Conservation (phyloP, 1,284 basidiomycete genomes). For the Trichosporon sp. region DNA sequence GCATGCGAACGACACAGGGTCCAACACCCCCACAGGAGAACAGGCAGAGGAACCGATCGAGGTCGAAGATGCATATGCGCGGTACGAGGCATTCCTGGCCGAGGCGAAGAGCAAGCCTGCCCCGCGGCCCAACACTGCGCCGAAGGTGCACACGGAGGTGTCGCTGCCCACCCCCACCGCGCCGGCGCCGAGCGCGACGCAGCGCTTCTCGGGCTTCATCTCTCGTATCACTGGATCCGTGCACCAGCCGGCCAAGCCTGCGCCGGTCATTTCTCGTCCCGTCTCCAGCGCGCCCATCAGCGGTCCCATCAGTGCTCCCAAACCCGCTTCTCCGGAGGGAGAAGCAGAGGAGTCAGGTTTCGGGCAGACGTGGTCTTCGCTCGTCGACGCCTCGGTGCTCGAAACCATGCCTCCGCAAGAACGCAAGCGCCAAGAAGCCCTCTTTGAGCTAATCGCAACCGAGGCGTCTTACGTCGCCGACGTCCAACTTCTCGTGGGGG, state of each 20-base stretch:
- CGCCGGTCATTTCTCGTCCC: slow-evolving; percentile 18
- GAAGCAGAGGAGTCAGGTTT: slow-evolving; percentile 35
- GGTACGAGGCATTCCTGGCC: slow-evolving; percentile 75
- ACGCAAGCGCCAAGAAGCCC: slow-evolving; percentile 80
- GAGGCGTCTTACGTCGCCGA: slow-evolving; percentile 86
- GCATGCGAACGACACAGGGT: not conserved
- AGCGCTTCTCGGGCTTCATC: not conserved
- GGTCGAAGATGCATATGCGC: slow-evolving; percentile 86
- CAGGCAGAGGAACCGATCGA: slow-evolving; percentile 25
- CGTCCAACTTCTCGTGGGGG: slow-evolving; percentile 78
- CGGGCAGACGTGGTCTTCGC: slow-evolving; percentile 80
- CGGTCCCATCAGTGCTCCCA: slow-evolving; percentile 22
- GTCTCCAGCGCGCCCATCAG: slow-evolving; percentile 3
- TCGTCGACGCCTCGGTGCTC: slow-evolving; percentile 79
- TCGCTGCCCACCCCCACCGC: not conserved
- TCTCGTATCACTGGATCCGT: not conserved
- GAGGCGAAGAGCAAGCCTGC: slow-evolving; percentile 46
- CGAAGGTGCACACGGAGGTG: not conserved
- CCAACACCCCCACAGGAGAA: too few species aligned
- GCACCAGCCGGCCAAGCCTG: not conserved
- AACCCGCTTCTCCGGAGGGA: not conserved
- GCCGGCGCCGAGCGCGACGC: not conserved
- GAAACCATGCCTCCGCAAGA: slow-evolving; percentile 74
- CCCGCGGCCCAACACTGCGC: not conserved
- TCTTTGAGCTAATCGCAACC: slow-evolving; percentile 88